phyloP scores from a whole-genome alignment of 2,329 filamentous ascomycete genomes.

The Neospermospora avenae region DNA sequence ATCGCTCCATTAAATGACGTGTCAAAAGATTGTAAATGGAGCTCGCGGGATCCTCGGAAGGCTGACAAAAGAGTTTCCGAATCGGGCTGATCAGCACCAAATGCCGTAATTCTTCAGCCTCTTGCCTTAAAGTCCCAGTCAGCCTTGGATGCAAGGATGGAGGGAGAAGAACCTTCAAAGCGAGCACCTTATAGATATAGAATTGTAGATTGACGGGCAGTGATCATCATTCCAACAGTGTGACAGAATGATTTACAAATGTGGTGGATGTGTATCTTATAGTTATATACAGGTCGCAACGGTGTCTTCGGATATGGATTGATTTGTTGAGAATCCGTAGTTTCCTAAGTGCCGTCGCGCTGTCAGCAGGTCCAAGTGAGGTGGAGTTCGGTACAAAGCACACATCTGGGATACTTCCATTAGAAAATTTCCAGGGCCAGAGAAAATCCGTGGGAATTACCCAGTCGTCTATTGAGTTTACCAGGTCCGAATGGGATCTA shows the following conservation, averaged over 20 bases:
- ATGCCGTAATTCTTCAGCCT: background rate
- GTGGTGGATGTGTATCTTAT: background rate
- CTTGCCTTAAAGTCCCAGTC: background rate
- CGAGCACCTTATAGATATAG: background rate
- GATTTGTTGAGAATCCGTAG: background rate
- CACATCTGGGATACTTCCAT: background rate
- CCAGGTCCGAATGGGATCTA: no score
- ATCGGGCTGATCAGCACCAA: constrained; percentile 2
- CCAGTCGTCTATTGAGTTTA: no score
- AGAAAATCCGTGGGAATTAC: no score
- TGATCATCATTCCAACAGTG: background rate
- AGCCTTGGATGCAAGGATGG: background rate
- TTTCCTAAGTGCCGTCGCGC: background rate
- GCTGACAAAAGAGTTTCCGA: constrained; percentile 10
- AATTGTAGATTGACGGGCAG: background rate
- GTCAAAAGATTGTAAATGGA: background rate
- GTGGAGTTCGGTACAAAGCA: background rate
- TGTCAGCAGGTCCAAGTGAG: constrained; percentile 8
- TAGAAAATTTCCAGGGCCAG: no score
- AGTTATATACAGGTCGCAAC: background rate
- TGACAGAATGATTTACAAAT: background rate
- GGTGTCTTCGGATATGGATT: constrained; percentile 1
- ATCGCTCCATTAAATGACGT: background rate
- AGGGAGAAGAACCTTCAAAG: background rate
- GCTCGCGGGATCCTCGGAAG: constrained; percentile 15